Evolutionary conservation across 2,329 filamentous ascomycete species (phyloP), one percentile per base, ranked within the genome.

Genomic region (Cytospora piceae): DNA sequence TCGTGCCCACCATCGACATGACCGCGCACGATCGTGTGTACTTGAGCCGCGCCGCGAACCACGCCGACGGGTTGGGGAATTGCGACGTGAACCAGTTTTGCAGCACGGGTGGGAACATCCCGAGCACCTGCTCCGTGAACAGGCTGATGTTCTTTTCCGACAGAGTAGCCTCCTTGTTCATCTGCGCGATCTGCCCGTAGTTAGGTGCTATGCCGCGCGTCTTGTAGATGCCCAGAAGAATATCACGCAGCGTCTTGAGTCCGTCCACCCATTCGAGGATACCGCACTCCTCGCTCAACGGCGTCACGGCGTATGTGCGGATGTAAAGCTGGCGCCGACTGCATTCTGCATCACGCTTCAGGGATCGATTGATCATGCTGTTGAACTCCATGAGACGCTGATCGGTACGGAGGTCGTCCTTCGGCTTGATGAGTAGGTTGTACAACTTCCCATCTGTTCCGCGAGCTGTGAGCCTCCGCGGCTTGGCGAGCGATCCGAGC

Each of bases 311-410:
- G 72, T 99, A 99, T 0, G 95, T 99, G 74, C 94, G 93, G 77
- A 99, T 97, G 76, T 96, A 96, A 63, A 99, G 84, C 70, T 95
- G 91, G 20, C 95, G 87, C 75, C 92, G 91, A 77, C 92, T 96
- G 20, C 93, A 92, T 74, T 97, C 94, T 2, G 94, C 89, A 73
- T 98, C 94, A 68, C 91, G 89, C 74, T 97, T 97, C 64, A 99
- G 80, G 3, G 94, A 93, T 66, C 95, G 87, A 75, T 99, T 99
- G 81, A 99, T 98, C 87, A 98, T 95, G 55, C 90, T 89, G 75
- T 98, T 99, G 82, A 99, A 99, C 75, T 99, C 96, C 94, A 99
- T 99, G 24, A 99, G 87, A 60, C 95, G 92, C 76, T 98, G 94
- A 73, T 99, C 96, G 70, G 96, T 99, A 59, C 95, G 90, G 29